A percentile compares a stretch with the other conserved stretches of the same genome.
These are phyloP conservation scores for Rhodotorula sp. DNA, from an alignment of 1,284 basidiomycete species.

Conservation along the genomic window DNA sequence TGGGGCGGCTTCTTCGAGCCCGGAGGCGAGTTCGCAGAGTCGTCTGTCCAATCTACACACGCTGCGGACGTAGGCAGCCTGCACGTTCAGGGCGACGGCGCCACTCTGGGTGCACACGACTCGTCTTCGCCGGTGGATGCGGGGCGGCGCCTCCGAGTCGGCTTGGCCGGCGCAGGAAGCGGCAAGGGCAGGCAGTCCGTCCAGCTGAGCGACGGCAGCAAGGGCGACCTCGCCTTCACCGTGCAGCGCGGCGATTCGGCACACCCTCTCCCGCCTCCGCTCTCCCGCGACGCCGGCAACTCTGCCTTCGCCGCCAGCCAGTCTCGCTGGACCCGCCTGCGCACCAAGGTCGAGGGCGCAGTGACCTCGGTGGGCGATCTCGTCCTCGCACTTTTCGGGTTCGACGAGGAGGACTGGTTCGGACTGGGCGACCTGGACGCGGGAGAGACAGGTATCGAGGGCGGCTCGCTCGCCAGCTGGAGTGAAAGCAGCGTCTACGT, in stretches of 20 bases:
- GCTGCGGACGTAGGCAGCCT: not conserved
- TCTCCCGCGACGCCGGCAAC: not conserved
- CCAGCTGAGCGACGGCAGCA: no score
- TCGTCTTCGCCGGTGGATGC: not conserved
- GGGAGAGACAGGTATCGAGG: slow-evolving; percentile 4
- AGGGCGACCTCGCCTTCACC: slow-evolving; percentile 7
- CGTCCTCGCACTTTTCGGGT: slow-evolving; percentile 21
- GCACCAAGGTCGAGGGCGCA: not conserved
- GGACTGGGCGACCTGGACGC: slow-evolving; percentile 13
- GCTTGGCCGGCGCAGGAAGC: not conserved
- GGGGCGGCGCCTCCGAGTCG: not conserved
- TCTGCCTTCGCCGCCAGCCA: not conserved
- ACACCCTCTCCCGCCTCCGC: not conserved
- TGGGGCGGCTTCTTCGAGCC: not conserved
- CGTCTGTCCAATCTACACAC: not conserved
- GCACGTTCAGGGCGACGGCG: not conserved
- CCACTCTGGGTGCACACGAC: not conserved
- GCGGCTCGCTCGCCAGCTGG: slow-evolving; percentile 59
- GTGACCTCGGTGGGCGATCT: slow-evolving; percentile 11
- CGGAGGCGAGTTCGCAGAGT: not conserved
- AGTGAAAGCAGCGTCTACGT: slow-evolving; percentile 71
- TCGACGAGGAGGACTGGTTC: slow-evolving; percentile 29
- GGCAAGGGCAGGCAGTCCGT: not conserved
- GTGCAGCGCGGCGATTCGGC: not conserved
- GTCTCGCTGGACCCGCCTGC: not conserved